Evolutionary conservation across 371 early-diverging fungal genomes (phyloP).

Genomic region (Mucor plumbeus): DNA sequence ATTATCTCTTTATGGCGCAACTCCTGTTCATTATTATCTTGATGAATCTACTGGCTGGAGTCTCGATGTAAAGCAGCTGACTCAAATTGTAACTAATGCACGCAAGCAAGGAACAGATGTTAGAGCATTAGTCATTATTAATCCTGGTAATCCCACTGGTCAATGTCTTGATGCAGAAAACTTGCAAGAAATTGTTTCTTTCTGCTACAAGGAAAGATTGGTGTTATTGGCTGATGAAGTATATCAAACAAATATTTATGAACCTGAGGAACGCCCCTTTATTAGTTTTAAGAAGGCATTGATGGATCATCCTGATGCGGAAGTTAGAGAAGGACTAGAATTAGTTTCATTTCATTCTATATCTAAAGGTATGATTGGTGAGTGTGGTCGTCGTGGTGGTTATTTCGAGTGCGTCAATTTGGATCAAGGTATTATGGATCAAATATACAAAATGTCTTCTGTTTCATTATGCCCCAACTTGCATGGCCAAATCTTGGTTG

Average conservation of each 20-base stretch:
- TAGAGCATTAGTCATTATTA: slow-evolving; percentile 91
- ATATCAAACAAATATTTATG: slow-evolving; percentile 94
- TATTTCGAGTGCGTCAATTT: slow-evolving; percentile 94
- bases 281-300: slow-evolving; percentile 92
- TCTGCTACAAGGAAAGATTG: slow-evolving; percentile 78
- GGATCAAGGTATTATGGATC: slow-evolving; percentile 72
- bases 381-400: slow-evolving; percentile 98
- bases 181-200: slow-evolving; percentile 81
- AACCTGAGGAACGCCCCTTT: slow-evolving; percentile 79
- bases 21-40: slow-evolving; percentile 86
- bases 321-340: slow-evolving; percentile 57
- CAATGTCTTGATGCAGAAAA: slow-evolving; percentile 77
- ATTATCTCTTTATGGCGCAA: slow-evolving; percentile 76
- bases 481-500: slow-evolving; percentile 86
- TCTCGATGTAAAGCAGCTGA: slow-evolving; percentile 68
- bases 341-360: slow-evolving; percentile 94
- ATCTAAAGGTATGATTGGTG: slow-evolving; percentile 98
- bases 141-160: slow-evolving; percentile 97
- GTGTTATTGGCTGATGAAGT: slow-evolving; percentile 95
- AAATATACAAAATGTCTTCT: slow-evolving; percentile 94
- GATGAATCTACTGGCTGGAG: slow-evolving; percentile 87
- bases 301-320: slow-evolving; percentile 47
- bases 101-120: slow-evolving; percentile 78
- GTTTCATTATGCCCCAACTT: slow-evolving; percentile 92
- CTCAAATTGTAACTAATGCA: slow-evolving; percentile 59